Conservation (phyloP, 164 flowering plant genomes). For the Santalum album region DNA sequence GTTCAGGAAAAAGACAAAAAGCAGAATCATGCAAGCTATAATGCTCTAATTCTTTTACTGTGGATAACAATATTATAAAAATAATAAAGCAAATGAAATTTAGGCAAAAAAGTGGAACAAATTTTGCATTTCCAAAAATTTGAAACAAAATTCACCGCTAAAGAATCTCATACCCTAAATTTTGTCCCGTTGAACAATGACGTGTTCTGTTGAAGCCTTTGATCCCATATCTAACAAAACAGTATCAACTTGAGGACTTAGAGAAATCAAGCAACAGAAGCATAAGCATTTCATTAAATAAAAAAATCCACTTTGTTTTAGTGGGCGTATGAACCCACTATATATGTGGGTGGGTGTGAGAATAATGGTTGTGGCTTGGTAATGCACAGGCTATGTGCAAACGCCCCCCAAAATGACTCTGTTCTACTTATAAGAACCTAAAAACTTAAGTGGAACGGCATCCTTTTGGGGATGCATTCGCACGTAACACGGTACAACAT, state of each 20-base stretch:
- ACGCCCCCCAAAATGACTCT: too few species aligned
- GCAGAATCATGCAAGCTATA: too few species aligned
- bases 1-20: too few species aligned
- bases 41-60: too few species aligned
- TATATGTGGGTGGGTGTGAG: too few species aligned
- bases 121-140: too few species aligned
- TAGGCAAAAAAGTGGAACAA: background rate
- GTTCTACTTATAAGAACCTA: too few species aligned
- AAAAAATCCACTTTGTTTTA: background rate
- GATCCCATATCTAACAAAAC: constrained; percentile 61
- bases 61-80: background rate
- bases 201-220: constrained; percentile 34
- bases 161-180: constrained; percentile 57
- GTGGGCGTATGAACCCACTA: background rate
- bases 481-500: too few species aligned
- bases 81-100: background rate
- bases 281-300: background rate
- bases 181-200: constrained; percentile 73
- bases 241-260: background rate
- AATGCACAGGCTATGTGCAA: too few species aligned
- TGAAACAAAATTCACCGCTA: background rate
- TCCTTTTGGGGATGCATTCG: too few species aligned
- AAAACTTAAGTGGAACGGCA: too few species aligned
- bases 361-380: too few species aligned
- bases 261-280: background rate